Percentiles rank a stretch among this genome's conserved stretches.
phyloP scores from a whole-genome alignment of 495 filamentous ascomycete species.

The Umbilicaria muhlenbergii region DNA sequence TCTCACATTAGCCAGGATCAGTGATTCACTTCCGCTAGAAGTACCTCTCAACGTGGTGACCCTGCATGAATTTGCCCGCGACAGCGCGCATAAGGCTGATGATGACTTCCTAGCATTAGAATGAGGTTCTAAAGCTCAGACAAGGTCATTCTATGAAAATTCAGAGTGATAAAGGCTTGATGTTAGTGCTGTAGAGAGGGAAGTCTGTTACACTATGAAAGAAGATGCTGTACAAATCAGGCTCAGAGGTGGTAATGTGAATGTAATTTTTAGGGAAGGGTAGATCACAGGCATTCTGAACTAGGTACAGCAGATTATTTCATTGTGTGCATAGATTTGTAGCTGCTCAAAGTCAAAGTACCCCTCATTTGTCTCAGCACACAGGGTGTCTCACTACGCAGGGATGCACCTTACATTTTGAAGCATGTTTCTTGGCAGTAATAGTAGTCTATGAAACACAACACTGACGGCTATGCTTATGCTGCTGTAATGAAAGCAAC shows the following conservation, averaged over 20 bases:
- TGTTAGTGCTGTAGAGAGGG: constrained; percentile 11
- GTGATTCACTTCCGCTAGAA: constrained; percentile 8
- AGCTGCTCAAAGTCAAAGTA: no score
- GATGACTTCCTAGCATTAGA: constrained; percentile 8
- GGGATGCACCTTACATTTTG: no score
- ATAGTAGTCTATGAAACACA: no score
- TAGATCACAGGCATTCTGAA: constrained; percentile 4
- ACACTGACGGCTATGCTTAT: no score
- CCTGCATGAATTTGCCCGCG: constrained; percentile 12
- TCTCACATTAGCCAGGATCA: constrained; percentile 7
- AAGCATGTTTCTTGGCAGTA: no score
- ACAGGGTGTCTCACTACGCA: no score
- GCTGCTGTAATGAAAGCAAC: no score
- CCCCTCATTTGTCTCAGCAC: no score
- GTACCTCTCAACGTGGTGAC: constrained; percentile 11
- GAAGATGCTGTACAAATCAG: constrained; percentile 12
- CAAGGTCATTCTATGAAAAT: constrained; percentile 10
- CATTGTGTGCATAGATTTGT: no score
- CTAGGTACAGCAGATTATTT: constrained; percentile 8
- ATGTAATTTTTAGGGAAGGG: constrained; percentile 11
- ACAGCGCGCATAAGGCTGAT: constrained; percentile 13
- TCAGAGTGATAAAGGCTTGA: constrained; percentile 10
- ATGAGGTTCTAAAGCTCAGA: constrained; percentile 8
- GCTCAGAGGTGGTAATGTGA: constrained; percentile 9
- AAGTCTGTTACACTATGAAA: constrained; percentile 15